Conservation (phyloP, 169 alveolate genomes). For the Plasmodium inui region DNA sequence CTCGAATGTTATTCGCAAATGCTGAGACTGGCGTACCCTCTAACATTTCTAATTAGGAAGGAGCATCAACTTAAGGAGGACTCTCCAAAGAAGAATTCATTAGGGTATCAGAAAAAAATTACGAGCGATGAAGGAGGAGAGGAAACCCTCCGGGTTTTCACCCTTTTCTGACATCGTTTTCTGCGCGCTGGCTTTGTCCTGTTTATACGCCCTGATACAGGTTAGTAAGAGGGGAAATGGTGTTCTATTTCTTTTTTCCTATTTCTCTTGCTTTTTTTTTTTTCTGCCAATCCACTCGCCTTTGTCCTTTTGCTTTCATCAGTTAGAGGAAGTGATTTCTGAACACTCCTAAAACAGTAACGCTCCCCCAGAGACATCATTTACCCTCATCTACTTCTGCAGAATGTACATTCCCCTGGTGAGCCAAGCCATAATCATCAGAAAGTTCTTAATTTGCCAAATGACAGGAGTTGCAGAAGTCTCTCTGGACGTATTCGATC, state of each 20-base stretch:
- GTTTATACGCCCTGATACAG: background rate
- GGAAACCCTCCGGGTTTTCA: background rate
- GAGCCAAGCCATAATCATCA: background rate
- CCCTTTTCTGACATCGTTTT: background rate
- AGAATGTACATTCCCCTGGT: background rate
- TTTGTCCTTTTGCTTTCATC: background rate
- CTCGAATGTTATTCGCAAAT: background rate
- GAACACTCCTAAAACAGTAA: too few relatives aligned
- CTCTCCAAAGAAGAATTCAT: background rate
- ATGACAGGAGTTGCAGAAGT: background rate
- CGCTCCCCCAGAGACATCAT: background rate
- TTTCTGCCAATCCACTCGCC: background rate
- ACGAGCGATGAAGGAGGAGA: background rate
- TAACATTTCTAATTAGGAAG: background rate
- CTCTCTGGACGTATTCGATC: slow-evolving; percentile 11
- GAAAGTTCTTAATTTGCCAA: background rate
- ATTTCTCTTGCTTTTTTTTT: too few relatives aligned
- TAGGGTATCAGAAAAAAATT: background rate
- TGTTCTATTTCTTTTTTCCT: background rate
- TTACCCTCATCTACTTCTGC: background rate
- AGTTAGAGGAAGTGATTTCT: background rate
- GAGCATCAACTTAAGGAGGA: background rate
- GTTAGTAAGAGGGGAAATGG: background rate
- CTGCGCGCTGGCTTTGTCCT: background rate
- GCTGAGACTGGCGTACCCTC: background rate